Conservation (phyloP, 2,329 filamentous ascomycete species). For the Sporothrix dimorphospora region DNA sequence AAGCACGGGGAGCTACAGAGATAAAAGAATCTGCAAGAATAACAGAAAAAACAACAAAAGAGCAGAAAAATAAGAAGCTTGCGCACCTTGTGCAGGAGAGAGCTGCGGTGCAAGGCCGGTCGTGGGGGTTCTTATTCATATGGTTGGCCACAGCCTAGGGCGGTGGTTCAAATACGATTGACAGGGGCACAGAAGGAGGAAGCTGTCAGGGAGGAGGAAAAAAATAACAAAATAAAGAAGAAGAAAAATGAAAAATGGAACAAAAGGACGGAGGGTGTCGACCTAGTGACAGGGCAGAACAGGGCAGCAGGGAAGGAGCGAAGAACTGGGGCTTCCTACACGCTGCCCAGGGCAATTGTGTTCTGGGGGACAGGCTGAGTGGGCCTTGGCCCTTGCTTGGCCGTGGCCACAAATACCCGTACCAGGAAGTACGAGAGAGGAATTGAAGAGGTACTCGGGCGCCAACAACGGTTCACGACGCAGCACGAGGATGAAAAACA, state of each 20-base stretch:
- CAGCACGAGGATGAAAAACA: not conserved
- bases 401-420: not conserved
- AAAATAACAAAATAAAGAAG: not conserved
- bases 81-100: not conserved
- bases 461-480: not conserved
- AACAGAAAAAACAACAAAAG: not conserved
- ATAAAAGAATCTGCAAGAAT: not conserved
- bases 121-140: constrained; percentile 21
- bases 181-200: not conserved
- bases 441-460: not conserved
- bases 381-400: constrained; percentile 10
- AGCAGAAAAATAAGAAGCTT: not conserved
- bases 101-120: constrained; percentile 17
- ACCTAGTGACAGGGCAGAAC: not conserved
- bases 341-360: not conserved
- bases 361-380: constrained; percentile 5
- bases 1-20: not conserved
- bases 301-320: not conserved
- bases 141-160: constrained; percentile 19
- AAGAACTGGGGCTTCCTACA: not conserved
- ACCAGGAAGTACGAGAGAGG: not conserved
- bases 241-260: not conserved
- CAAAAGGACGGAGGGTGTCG: constrained; percentile 6
- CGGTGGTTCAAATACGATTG: constrained; percentile 3
- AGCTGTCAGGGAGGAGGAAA: not conserved